These are phyloP conservation scores for Arthrobotrys sphaeroides DNA, from an alignment of 2,329 filamentous ascomycete species.

Conservation along the genomic window DNA sequence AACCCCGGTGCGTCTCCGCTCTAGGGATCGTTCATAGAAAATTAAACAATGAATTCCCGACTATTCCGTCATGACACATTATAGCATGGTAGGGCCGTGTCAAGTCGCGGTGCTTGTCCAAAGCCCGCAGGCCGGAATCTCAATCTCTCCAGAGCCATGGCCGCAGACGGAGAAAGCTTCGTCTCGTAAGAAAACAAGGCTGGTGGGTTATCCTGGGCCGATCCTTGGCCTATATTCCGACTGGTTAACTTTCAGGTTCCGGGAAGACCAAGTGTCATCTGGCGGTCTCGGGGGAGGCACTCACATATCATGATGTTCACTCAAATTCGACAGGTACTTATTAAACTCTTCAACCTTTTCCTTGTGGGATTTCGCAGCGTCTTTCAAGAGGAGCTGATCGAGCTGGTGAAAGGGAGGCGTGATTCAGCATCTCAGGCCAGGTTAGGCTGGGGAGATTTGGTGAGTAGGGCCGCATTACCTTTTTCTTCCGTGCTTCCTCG, in stretches of 20 bases:
- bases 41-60: neutral
- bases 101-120: too few species aligned
- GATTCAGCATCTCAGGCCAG: neutral
- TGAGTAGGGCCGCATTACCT: neutral
- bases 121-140: neutral
- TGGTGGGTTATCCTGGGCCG: slow-evolving; percentile 66
- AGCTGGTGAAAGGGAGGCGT: slow-evolving; percentile 68
- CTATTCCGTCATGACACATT: neutral
- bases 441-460: neutral
- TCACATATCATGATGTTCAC: slow-evolving; percentile 96
- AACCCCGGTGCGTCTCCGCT: too few species aligned
- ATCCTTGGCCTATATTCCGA: slow-evolving; percentile 64
- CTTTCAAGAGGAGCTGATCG: slow-evolving; percentile 77
- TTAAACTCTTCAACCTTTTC: slow-evolving; percentile 96
- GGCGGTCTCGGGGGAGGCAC: slow-evolving; percentile 57
- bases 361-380: slow-evolving; percentile 95
- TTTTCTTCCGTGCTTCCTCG: slow-evolving; percentile 45
- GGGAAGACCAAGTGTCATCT: neutral
- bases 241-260: neutral
- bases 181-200: slow-evolving; percentile 59
- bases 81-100: too few species aligned
- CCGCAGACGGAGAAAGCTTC: neutral
- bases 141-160: too few species aligned
- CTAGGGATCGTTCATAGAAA: neutral
- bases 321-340: slow-evolving; percentile 87